Percentiles rank a stretch among this genome's conserved stretches.
phyloP scores from a whole-genome alignment of 306 rosid genomes.

The Alnus rubra region DNA sequence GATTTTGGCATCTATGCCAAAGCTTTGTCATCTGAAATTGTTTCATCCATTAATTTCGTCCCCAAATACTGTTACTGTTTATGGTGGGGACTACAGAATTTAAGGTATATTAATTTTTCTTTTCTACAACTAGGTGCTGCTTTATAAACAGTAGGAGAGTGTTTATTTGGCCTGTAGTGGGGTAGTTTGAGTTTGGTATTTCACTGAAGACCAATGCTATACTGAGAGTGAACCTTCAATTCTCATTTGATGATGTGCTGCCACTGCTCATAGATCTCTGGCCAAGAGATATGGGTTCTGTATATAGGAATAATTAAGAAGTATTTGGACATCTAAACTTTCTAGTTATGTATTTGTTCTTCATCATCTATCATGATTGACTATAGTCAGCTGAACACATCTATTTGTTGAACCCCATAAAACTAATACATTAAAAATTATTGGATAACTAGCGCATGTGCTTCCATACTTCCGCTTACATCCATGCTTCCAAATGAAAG shows the following conservation, averaged over 20 bases:
- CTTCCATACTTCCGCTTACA: background rate
- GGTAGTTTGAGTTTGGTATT: conserved; percentile 5
- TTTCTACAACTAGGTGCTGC: background rate
- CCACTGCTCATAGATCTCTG: background rate
- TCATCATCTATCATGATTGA: background rate
- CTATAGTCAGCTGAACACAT: background rate
- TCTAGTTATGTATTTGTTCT: background rate
- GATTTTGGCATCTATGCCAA: conserved; percentile 77
- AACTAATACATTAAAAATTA: background rate
- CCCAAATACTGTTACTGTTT: conserved; percentile 88
- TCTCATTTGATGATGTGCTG: background rate
- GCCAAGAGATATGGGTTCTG: background rate
- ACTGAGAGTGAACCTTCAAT: background rate
- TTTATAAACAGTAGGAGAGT: background rate
- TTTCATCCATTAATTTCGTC: conserved; percentile 63
- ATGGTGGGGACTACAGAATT: conserved; percentile 99
- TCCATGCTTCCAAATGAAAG: background rate
- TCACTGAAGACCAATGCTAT: background rate
- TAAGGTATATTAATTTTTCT: conserved; percentile 56
- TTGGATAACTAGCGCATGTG: background rate
- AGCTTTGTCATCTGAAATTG: conserved; percentile 66
- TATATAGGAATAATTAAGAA: background rate
- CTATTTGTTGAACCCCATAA: background rate
- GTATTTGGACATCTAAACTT: background rate
- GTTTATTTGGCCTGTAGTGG: conserved; percentile 8